Evolutionary conservation across 257 asterid species (phyloP), one percentile per base, ranked within the genome.

Genomic region (Scutellaria barbata): DNA sequence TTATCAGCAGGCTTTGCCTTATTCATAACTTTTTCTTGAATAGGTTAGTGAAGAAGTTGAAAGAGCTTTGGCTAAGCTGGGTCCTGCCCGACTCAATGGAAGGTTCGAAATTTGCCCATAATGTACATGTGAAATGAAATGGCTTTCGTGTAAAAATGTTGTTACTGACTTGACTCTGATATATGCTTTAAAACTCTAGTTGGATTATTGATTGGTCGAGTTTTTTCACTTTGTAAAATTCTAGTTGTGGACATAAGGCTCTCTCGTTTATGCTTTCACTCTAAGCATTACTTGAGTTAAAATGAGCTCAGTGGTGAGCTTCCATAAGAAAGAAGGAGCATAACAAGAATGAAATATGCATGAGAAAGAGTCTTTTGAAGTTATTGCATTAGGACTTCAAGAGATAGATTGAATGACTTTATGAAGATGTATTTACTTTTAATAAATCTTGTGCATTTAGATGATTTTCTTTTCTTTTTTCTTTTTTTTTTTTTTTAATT

Each of bases 31-130:
- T 71, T 64, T 46, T 78, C 41, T 59, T 84, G 60, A 63, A 80
- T 84, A 94, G 97, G 99, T 94, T 71, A 94, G 99, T 83, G 99
- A 94, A 83, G 99, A 89, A 82, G 96, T 94, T 63, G 99, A 94
- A 78, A 95, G 99, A 73, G 99, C 97, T 73, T 79, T 94, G 87
- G 96, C 99, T 40, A 94, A 86, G 87, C 79, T 91, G 70, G 96
- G 96, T 64, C 96, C 99, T 57, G 89, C 96, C 12, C 85, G 64
- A 65, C 61, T 79, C 37, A 71, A 69, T 58, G 83, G 83, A 71
- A 79, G 83, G 83, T 79, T 63, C n/a, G 68, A 12, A 46, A 55
- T 64, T 54, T 35, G 53, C 22, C 33, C 59, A 12, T 60, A 25
- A 68, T 35, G 41, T 41, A 18, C 53, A 39, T 35, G n/a, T 60